These are phyloP conservation scores for Sphagnum tenellum DNA, from an alignment of 225 moss, liverwort and hornwort species.

Conservation along the genomic window DNA sequence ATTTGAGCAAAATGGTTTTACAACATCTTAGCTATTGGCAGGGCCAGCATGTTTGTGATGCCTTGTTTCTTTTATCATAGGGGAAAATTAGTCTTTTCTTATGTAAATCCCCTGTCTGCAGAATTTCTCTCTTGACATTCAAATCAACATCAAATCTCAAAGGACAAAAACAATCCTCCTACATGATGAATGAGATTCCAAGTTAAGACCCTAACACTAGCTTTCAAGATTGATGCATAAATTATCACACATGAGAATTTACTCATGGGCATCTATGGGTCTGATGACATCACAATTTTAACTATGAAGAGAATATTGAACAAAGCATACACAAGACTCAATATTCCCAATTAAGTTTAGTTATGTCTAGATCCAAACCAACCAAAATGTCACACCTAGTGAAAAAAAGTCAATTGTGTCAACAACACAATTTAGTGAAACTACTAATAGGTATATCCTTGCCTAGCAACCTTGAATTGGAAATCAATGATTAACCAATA, in stretches of 20 bases:
- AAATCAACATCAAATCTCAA: constrained; percentile 79
- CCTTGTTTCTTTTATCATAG: no score
- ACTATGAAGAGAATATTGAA: constrained; percentile 79
- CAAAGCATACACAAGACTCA: constrained; percentile 50
- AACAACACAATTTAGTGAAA: no score
- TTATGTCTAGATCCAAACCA: constrained; percentile 59
- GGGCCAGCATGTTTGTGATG: no score
- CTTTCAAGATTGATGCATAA: constrained; percentile 63
- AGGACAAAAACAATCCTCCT: constrained; percentile 81
- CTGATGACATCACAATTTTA: constrained; percentile 94
- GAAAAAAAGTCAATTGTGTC: no score
- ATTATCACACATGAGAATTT: constrained; percentile 85
- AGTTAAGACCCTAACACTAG: constrained; percentile 79
- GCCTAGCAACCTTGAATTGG: no score
- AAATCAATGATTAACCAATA: no score
- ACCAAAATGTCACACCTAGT: constrained; percentile 13
- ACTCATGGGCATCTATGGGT: constrained; percentile 69
- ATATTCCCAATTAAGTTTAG: constrained; percentile 48
- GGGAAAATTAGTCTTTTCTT: no score
- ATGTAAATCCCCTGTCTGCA: no score
- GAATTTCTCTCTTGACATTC: constrained; percentile 76
- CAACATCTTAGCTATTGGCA: no score
- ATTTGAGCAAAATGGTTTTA: no score
- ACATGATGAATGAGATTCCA: constrained; percentile 84
- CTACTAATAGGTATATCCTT: no score